These are phyloP conservation scores for Chamaecrista fasciculata DNA, from an alignment of 306 rosid species.

Conservation along the genomic window DNA sequence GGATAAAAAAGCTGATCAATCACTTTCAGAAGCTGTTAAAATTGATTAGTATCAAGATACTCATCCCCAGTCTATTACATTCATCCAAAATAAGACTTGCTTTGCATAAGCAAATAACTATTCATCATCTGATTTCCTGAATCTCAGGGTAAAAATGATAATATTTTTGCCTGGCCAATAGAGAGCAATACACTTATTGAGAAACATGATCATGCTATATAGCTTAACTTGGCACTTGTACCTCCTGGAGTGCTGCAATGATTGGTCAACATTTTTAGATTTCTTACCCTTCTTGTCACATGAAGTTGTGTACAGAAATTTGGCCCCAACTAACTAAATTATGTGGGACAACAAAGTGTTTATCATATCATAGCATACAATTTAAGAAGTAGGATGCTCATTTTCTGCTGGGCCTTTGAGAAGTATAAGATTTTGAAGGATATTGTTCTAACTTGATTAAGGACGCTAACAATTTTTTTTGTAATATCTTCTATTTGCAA, in stretches of 20 bases:
- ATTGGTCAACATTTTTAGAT: neutral
- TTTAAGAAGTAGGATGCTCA: conserved; percentile 9
- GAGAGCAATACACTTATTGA: neutral
- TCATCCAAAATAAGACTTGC: conserved; percentile 4
- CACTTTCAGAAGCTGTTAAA: neutral
- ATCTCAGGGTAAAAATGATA: conserved; percentile 4
- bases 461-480: conserved; percentile 6
- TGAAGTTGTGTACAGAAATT: neutral
- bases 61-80: conserved; percentile 2
- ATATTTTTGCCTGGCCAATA: neutral
- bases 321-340: neutral
- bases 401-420: conserved; percentile 1
- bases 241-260: neutral
- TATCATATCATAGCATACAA: neutral
- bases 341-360: neutral
- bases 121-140: conserved; percentile 20
- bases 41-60: conserved; percentile 19
- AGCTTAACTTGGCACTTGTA: neutral
- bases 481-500: conserved; percentile 13
- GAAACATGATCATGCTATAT: neutral
- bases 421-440: conserved; percentile 16
- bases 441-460: neutral
- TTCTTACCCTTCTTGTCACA: neutral
- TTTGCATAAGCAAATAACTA: conserved; percentile 1
- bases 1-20: neutral